A percentile compares a stretch with the other conserved stretches of the same genome.
Evolutionary conservation across 768 basidiomycete species (phyloP).

Genomic region (Mycena crocata): DNA sequence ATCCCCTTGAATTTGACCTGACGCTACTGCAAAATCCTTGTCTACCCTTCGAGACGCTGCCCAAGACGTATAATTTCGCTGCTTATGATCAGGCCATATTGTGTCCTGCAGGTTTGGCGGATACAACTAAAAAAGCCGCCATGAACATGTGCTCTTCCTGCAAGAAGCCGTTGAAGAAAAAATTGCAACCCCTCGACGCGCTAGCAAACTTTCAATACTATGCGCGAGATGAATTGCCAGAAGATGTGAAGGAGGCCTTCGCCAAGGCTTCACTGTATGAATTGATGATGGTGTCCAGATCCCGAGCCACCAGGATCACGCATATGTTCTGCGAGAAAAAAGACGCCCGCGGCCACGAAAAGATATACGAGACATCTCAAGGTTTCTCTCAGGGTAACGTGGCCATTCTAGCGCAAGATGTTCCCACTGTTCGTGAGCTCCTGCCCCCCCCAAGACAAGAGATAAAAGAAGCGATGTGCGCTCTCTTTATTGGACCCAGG

Average conservation of each 20-base stretch:
- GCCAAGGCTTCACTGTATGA: not conserved
- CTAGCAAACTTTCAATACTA: slow-evolving; percentile 11
- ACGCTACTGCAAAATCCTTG: not conserved
- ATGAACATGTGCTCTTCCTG: not conserved
- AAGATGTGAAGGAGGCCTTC: not conserved
- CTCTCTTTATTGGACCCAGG: not conserved
- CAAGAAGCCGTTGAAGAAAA: not conserved
- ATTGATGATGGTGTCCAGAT: not conserved
- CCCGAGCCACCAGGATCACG: not conserved
- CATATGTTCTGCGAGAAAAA: not conserved
- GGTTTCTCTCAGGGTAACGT: not conserved
- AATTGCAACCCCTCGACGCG: not conserved
- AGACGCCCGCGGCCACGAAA: no score
- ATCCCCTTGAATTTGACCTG: not conserved
- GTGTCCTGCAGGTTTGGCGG: not conserved
- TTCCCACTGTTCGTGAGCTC: not conserved
- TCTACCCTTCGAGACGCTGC: not conserved
- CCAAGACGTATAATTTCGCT: not conserved
- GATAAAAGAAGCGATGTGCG: not conserved
- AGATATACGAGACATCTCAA: not conserved
- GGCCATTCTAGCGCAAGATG: not conserved
- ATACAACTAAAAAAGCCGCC: not conserved
- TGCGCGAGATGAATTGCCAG: not conserved
- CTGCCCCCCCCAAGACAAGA: not conserved
- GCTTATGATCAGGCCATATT: not conserved